Base-by-base conservation (phyloP, 116 monocot genomes). In the Posidonia oceanica region DNA sequence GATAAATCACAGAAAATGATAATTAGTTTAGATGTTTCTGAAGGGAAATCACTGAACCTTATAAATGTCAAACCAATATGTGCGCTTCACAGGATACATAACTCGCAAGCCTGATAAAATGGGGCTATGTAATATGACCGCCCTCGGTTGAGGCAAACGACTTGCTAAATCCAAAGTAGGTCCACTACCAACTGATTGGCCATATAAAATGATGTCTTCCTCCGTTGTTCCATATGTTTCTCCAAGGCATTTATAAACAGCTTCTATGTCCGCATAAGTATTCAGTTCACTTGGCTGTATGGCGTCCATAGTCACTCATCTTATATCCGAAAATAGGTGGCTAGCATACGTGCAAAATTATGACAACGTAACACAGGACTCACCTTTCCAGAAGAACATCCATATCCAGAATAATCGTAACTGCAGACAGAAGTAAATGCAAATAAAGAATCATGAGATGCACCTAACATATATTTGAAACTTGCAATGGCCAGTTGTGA, bases 351-450 rank as follows among this genome's bases (percentile, higher is more conserved):
- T 48, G 48, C 14, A 54, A 51, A 42, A 10, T 22, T 57, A 58
- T 21, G 8, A 64, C 16, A 77, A 41, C 3, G 57, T 52, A 56
- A 70, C 54, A 17, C 12, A 16, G 61, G 39, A 44, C 70, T 52
- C 54, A 79, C 83, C 79, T 83, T 83, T 70, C 83, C 83, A 61
- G 76, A 72, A 56, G 83, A 83, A 16, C 69, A 64, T 6, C 83
- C 83, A 74, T 83, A 83, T 37, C 83, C 83, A 74, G 83, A 79
- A 74, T 83, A 83, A 74, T 83, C 83, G 58, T 83, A 79, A 36
- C 83, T 83, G 72, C 64, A 83, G 39, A 39, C 15, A 74, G 15
- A 63, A 56, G 11, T 36, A 64, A 48, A 53, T 7, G 7, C n/a
- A 71, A 61, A 40, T 3, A 59, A 66, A 70, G 58, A 51, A 57